Evolutionary conservation across 2,329 filamentous ascomycete species (phyloP), one percentile per base, ranked within the genome.

Genomic region (Ceratocystis papillata): DNA sequence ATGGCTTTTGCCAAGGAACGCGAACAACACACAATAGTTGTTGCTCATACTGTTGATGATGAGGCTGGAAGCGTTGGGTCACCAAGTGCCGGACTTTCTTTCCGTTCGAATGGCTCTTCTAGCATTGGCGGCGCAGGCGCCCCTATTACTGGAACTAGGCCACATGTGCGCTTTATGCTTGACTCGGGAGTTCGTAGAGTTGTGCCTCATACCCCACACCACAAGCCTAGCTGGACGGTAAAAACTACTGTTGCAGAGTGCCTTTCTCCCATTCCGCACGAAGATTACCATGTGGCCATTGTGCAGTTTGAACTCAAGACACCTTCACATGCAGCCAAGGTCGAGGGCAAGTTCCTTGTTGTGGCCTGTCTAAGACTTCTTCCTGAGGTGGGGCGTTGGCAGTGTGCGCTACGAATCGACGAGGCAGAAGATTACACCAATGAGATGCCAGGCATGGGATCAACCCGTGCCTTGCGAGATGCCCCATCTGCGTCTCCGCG

Each of bases 1-100:
- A 41, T 46, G 4, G 64, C 64, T 8, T 68, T 68, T 41, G 28
- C 57, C 50, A 44, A 64, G 25, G 55, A 66, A 44, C 64, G 67
- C 10, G 41, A 66, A 46, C 64, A 66, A n/a, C 64, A 64, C 6
- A 66, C 64, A n/a, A 68, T 68, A 22, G 64, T 63, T 12, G 67
- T 68, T 25, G 64, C 67, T 6, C 67, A 66, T 37, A 62, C 63
- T 8, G 20, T 48, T 7, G 62, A 63, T 33, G 45, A 46, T 15
- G 64, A 65, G 20, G 28, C 62, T 37, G 30, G 55, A 48, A 37
- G 45, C 33, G 50, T 30, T 48, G 41, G 33, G 2, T 62, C 63
- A 7, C 59, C 46, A 20, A 48, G 59, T 25, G 28, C 63, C 15
- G 61, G 48, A 4, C 57, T 65, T 41, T 60, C 63, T 15, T 50